These are phyloP conservation scores for Fistulifera pelliculosa DNA, from an alignment of 108 stramenopile genomes.

Conservation along the genomic window DNA sequence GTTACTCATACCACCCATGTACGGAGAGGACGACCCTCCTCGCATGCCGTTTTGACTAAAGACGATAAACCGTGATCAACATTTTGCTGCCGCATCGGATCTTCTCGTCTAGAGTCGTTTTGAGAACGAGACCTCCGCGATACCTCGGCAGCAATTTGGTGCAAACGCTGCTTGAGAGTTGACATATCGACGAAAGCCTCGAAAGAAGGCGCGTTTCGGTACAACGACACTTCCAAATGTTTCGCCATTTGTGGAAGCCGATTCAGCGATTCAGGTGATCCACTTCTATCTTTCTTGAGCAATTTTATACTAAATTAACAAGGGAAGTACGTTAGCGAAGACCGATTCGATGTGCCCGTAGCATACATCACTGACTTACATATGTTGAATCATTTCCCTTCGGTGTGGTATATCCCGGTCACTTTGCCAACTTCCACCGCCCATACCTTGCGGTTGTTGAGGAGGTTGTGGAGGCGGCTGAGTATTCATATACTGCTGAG, in stretches of 20 bases:
- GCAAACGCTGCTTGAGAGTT: slow-evolving; percentile 84
- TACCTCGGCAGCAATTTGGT: slow-evolving; percentile 82
- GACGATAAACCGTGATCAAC: background rate
- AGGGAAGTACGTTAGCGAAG: background rate
- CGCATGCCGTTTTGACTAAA: background rate
- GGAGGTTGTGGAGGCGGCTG: background rate
- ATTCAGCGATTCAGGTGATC: slow-evolving; percentile 80
- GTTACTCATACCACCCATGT: background rate
- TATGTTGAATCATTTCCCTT: slow-evolving; percentile 88
- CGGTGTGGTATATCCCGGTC: slow-evolving; percentile 78
- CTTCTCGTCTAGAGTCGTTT: slow-evolving; percentile 8
- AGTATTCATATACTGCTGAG: background rate
- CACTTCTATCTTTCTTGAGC: slow-evolving; percentile 85
- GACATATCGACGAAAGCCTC: slow-evolving; percentile 81
- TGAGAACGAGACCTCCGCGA: slow-evolving; percentile 51
- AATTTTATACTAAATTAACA: slow-evolving; percentile 66
- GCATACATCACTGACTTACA: slow-evolving; percentile 48
- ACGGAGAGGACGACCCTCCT: background rate
- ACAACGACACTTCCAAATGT: slow-evolving; percentile 89
- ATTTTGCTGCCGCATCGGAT: background rate
- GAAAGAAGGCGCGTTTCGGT: slow-evolving; percentile 79
- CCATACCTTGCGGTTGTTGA: slow-evolving; percentile 18
- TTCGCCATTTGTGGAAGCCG: slow-evolving; percentile 95
- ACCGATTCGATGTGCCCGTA: background rate
- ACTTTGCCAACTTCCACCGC: slow-evolving; percentile 76